Base-by-base conservation (phyloP, 2,329 filamentous ascomycete species). In the Claviceps pazoutovae region DNA sequence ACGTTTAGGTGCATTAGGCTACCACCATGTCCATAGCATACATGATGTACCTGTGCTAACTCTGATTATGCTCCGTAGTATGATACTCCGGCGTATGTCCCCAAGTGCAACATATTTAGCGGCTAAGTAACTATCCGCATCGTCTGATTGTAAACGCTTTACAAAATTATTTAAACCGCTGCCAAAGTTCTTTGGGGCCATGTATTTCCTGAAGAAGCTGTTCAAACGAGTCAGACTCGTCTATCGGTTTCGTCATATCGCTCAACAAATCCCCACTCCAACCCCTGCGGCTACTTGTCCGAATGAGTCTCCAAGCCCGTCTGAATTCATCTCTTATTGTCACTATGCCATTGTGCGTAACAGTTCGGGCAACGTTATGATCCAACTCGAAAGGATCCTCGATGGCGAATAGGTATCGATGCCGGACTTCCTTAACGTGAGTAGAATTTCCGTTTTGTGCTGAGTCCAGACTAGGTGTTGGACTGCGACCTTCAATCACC, bases 321-420 rank as follows among this genome's bases (percentile, higher is more conserved):
- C 87, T 77, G 61, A 95, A 93, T 66, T 95, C 88, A 59, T 93
- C 84, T 42, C 87, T 75, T 54, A 95, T 93, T 0, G 83, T 78
- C 1, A 87, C 83, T 56, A 95, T 87, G 2, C 88, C 88, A 54
- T 82, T 79, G 61, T 91, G 86, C 6, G 84, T 89, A 1, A 95
- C 88, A 0, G 88, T 95, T 48, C 88, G 75, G 3, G 86, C 90
- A 37, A 95, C 85, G 59, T 95, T 96, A 67, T 95, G 88, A 42
- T 88, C 83, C 2, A 82, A 68, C 69, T 95, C 88, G 61, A 95
- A 95, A 0, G 90, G 90, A 64, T 95, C 90, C 63, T 95, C 90
- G 54, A 96, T 90, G 36, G 88, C 87, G 57, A 95, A 86, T 4
- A 95, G 75, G 64, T 88, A 95, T 13, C 88, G 80, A 61, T 89